Conservation (phyloP, 345 rosid genomes). For the Crucihimalaya himalaica region DNA sequence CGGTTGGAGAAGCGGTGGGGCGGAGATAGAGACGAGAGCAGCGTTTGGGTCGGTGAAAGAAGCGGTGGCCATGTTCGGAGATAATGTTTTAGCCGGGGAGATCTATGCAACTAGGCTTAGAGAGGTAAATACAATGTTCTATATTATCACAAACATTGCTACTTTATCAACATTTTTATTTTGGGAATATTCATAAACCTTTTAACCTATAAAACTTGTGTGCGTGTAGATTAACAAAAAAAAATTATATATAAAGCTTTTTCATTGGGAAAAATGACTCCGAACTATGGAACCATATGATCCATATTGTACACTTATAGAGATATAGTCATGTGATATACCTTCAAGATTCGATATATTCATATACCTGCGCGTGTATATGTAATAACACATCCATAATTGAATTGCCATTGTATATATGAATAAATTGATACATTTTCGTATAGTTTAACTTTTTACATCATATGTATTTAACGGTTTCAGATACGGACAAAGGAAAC, state of each 20-base stretch:
- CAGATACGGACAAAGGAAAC: constrained; percentile 32
- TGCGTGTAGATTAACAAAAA: too few species aligned
- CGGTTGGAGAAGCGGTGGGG: constrained; percentile 41
- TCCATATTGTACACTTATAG: too few species aligned
- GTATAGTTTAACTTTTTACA: neutral
- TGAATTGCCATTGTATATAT: neutral
- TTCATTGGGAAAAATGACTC: too few species aligned
- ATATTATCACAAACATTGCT: neutral
- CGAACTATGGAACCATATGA: too few species aligned
- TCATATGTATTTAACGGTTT: neutral
- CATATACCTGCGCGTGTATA: neutral
- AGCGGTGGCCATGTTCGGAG: constrained; percentile 78
- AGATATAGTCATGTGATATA: too few species aligned
- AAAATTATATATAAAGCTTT: too few species aligned
- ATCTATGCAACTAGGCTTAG: constrained; percentile 50
- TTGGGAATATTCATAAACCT: neutral
- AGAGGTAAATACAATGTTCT: constrained; percentile 45
- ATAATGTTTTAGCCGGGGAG: constrained; percentile 63
- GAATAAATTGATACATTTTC: neutral
- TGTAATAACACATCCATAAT: neutral
- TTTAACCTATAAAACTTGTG: neutral
- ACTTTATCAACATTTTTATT: neutral
- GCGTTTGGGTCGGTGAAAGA: constrained; percentile 83
- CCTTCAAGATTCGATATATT: too few species aligned
- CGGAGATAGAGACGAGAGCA: constrained; percentile 68